Conservation (phyloP, 306 rosid genomes). For the Quercus aquifolioides region DNA sequence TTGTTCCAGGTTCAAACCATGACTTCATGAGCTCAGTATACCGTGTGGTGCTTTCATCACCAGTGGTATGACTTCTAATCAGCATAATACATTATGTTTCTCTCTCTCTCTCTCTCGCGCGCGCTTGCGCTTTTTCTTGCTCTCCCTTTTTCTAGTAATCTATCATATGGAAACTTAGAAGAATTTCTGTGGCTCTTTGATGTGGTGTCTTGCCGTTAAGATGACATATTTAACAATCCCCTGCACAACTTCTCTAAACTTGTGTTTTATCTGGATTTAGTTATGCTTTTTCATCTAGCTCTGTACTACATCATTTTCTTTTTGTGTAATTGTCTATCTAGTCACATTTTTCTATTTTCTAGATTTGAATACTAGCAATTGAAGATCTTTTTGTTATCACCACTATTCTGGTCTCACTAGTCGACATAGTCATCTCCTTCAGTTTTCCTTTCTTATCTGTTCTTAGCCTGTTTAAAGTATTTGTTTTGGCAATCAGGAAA, state of each 20-base stretch:
- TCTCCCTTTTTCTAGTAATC: not conserved
- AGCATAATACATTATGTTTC: not conserved
- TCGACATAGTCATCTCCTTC: not conserved
- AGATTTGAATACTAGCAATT: not conserved
- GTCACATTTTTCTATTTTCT: not conserved
- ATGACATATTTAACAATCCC: not conserved
- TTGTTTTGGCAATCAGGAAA: not conserved
- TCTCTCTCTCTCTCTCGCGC: too few relatives aligned
- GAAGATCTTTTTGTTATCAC: not conserved
- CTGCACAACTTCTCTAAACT: not conserved
- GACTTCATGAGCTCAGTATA: constrained; percentile 66
- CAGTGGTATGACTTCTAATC: constrained; percentile 60
- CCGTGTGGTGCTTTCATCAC: constrained; percentile 88
- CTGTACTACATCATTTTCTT: not conserved
- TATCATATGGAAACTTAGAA: not conserved
- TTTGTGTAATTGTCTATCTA: not conserved
- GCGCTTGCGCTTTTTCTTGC: not conserved
- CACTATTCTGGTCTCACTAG: not conserved
- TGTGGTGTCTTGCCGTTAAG: not conserved
- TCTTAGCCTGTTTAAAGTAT: not conserved
- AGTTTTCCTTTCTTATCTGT: not conserved
- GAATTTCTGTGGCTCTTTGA: not conserved
- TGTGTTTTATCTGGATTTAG: not conserved
- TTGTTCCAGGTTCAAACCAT: constrained; percentile 81
- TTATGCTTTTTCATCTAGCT: not conserved